phyloP scores from a whole-genome alignment of 1,139 yeast genomes.

The Suhomyces terraborum region DNA sequence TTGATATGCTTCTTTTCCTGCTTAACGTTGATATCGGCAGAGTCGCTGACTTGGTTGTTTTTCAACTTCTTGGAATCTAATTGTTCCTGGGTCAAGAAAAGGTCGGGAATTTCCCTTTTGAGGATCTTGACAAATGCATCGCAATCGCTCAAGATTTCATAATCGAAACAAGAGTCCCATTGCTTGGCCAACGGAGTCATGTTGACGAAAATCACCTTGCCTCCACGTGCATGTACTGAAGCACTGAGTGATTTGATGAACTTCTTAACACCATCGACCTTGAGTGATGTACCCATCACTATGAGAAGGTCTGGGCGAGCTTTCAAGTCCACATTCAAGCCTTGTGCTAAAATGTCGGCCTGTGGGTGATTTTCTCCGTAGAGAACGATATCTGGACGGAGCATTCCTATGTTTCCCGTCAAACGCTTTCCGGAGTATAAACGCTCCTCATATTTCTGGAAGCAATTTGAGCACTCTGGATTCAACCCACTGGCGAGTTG shows the following conservation, averaged over 20 bases:
- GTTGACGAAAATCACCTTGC: slow-evolving; percentile 65
- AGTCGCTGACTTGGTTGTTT: slow-evolving; percentile 17
- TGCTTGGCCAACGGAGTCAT: slow-evolving; percentile 49
- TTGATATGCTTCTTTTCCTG: slow-evolving; percentile 9
- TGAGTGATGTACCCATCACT: slow-evolving; percentile 75
- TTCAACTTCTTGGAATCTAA: slow-evolving; percentile 46
- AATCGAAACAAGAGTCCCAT: slow-evolving; percentile 66
- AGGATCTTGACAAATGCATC: slow-evolving; percentile 72
- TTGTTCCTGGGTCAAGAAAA: slow-evolving; percentile 58
- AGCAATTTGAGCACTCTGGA: slow-evolving; percentile 67
- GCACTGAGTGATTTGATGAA: slow-evolving; percentile 62
- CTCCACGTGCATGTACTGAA: slow-evolving; percentile 60
- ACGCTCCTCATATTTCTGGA: slow-evolving; percentile 53
- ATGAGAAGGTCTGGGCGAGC: slow-evolving; percentile 64
- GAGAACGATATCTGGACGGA: slow-evolving; percentile 73
- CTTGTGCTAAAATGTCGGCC: slow-evolving; percentile 63
- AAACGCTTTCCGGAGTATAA: slow-evolving; percentile 61
- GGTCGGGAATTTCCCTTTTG: slow-evolving; percentile 54
- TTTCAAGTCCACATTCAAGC: slow-evolving; percentile 56
- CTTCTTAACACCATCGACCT: slow-evolving; percentile 71
- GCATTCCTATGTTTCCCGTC: slow-evolving; percentile 58
- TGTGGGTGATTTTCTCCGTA: slow-evolving; percentile 82
- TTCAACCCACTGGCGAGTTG: slow-evolving; percentile 53
- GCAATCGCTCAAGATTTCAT: slow-evolving; percentile 77
- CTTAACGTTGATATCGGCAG: slow-evolving; percentile 7